Evolutionary conservation across 2,329 filamentous ascomycete species (phyloP).

Genomic region (Madurella mycetomatis): DNA sequence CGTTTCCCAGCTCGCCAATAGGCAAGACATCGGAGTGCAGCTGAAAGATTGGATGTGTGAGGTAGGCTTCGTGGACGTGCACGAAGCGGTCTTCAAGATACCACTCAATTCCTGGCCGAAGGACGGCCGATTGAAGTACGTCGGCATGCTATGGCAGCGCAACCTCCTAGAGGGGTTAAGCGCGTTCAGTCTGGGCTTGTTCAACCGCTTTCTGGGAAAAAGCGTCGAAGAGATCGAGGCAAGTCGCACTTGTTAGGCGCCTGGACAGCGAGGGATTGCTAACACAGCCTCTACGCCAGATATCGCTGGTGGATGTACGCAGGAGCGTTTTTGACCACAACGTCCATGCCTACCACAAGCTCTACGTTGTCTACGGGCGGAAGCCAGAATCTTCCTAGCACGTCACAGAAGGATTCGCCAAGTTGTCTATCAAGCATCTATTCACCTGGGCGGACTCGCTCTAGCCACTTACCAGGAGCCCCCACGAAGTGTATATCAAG

Average conservation of each 20-base stretch:
- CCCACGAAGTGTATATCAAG: too few species aligned
- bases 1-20: constrained; percentile 16
- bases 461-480: too few species aligned
- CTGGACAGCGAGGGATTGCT: neutral
- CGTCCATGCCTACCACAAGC: constrained; percentile 46
- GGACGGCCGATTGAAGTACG: constrained; percentile 27
- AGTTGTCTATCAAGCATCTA: too few species aligned
- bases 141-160: constrained; percentile 31
- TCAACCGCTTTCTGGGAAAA: constrained; percentile 36
- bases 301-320: constrained; percentile 47
- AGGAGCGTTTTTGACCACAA: constrained; percentile 42
- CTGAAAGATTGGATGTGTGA: constrained; percentile 27
- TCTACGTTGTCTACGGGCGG: constrained; percentile 49
- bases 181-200: constrained; percentile 30
- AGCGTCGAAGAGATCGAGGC: constrained; percentile 48
- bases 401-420: neutral
- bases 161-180: constrained; percentile 30
- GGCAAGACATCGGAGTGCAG: constrained; percentile 19
- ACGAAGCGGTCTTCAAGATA: constrained; percentile 28
- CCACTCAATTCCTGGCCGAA: constrained; percentile 35
- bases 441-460: too few species aligned
- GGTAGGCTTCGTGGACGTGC: constrained; percentile 32
- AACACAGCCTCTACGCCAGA: constrained; percentile 29
- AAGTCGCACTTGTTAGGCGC: constrained; percentile 18
- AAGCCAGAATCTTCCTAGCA: constrained; percentile 35